Evolutionary conservation across 768 basidiomycete genomes (phyloP).

Genomic region (Mycena haematopus): DNA sequence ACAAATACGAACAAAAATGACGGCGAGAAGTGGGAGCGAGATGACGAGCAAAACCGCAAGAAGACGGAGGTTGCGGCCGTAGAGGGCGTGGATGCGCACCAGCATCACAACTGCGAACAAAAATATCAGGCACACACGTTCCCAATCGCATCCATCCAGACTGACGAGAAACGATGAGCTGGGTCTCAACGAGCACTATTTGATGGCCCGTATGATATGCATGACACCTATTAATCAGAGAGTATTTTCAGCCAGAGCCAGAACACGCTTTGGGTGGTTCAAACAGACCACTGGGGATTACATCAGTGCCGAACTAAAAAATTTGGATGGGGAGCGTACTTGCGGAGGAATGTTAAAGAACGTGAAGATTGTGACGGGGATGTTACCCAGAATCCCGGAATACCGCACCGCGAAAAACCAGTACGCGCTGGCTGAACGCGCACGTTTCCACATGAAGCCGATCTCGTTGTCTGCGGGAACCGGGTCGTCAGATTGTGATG

Average conservation of each 20-base stretch:
- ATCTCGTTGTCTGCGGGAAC: background rate
- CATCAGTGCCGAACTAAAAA: background rate
- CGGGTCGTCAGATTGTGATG: no score
- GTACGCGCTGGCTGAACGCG: slow-evolving; percentile 3
- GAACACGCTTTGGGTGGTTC: background rate
- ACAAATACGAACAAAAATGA: background rate
- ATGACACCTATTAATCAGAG: slow-evolving; percentile 6
- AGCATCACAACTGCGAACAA: background rate
- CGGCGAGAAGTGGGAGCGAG: background rate
- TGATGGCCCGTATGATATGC: slow-evolving; percentile 12
- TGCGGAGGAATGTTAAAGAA: background rate
- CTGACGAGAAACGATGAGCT: slow-evolving; percentile 11
- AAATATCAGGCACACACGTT: background rate
- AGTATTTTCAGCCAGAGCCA: background rate
- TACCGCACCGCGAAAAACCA: slow-evolving; percentile 7
- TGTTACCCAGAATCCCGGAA: background rate
- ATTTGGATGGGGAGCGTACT: background rate
- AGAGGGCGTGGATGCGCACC: slow-evolving; percentile 3
- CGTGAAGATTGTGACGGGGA: background rate
- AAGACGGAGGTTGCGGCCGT: slow-evolving; percentile 1
- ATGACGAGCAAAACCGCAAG: background rate
- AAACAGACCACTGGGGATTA: background rate
- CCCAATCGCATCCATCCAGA: background rate
- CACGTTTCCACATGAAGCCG: background rate
- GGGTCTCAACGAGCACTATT: slow-evolving; percentile 16